Evolutionary conservation across 1,284 basidiomycete species (phyloP).

Genomic region (Cutaneotrichosporon cutaneum): DNA sequence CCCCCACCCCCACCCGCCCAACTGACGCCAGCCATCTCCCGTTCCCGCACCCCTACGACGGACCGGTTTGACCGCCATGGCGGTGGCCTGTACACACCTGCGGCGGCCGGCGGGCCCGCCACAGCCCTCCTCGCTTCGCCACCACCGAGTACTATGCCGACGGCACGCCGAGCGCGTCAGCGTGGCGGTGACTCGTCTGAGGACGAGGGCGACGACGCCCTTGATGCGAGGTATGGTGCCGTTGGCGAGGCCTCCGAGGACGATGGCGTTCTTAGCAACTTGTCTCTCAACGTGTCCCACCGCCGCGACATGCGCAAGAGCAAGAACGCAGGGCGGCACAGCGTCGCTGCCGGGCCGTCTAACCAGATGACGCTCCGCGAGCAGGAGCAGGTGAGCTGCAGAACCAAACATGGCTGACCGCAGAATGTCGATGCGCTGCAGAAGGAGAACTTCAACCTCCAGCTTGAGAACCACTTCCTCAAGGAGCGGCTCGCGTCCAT

Average conservation of each 20-base stretch:
- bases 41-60: not conserved
- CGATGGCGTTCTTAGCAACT: conserved; percentile 27
- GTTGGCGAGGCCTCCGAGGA: conserved; percentile 13
- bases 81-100: conserved; percentile 9
- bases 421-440: conserved; percentile 90
- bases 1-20: not conserved
- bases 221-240: conserved; percentile 29
- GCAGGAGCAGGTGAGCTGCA: conserved; percentile 78
- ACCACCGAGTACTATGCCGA: conserved; percentile 2
- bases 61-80: conserved; percentile 7
- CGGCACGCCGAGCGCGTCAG: not conserved
- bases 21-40: not conserved
- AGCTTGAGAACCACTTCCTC: conserved; percentile 87
- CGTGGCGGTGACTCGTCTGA: conserved; percentile 9
- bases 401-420: not conserved
- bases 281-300: conserved; percentile 35
- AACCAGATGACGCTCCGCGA: conserved; percentile 72
- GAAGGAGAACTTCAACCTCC: conserved; percentile 93
- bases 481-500: conserved; percentile 80
- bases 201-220: conserved; percentile 23
- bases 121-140: conserved; percentile 4
- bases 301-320: conserved; percentile 23
- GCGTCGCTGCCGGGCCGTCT: conserved; percentile 40
- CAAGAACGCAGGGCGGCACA: conserved; percentile 48
- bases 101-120: not conserved